These are phyloP conservation scores for Ustilago cynodontis DNA, from an alignment of 1,284 basidiomycete genomes.

Conservation along the genomic window DNA sequence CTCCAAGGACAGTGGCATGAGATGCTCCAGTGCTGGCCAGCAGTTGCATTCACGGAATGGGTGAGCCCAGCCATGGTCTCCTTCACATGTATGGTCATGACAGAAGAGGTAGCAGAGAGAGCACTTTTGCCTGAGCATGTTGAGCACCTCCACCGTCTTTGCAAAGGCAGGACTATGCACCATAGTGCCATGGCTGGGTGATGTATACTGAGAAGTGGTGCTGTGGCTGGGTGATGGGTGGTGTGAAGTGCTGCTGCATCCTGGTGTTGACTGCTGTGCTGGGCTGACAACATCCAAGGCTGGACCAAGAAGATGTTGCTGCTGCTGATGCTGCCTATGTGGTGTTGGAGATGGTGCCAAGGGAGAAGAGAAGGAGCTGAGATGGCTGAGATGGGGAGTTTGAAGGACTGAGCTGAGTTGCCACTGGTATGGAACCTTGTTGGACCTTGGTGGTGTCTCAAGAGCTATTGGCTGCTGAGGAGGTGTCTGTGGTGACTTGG, in stretches of 20 bases:
- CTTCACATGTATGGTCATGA: background rate
- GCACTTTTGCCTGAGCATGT: background rate
- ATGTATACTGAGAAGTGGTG: background rate
- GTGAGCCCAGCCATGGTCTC: background rate
- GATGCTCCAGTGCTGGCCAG: background rate
- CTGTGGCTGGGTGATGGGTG: too few species aligned
- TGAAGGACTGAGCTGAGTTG: background rate
- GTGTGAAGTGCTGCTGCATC: background rate
- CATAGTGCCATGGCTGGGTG: background rate
- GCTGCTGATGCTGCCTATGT: background rate
- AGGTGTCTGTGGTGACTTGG: background rate
- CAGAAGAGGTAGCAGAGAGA: conserved; percentile 13
- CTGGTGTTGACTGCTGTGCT: background rate
- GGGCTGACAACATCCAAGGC: background rate
- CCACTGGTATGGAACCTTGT: background rate
- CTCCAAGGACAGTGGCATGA: background rate
- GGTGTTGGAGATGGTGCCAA: background rate
- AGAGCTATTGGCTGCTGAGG: background rate
- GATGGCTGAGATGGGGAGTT: background rate
- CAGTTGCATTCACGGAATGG: background rate
- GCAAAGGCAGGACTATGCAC: background rate
- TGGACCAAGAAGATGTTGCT: background rate
- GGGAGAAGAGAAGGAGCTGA: background rate
- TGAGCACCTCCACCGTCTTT: background rate
- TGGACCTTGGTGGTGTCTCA: background rate